Conservation (phyloP, 2,329 filamentous ascomycete genomes). For the Coccinonectria pachysandricola region DNA sequence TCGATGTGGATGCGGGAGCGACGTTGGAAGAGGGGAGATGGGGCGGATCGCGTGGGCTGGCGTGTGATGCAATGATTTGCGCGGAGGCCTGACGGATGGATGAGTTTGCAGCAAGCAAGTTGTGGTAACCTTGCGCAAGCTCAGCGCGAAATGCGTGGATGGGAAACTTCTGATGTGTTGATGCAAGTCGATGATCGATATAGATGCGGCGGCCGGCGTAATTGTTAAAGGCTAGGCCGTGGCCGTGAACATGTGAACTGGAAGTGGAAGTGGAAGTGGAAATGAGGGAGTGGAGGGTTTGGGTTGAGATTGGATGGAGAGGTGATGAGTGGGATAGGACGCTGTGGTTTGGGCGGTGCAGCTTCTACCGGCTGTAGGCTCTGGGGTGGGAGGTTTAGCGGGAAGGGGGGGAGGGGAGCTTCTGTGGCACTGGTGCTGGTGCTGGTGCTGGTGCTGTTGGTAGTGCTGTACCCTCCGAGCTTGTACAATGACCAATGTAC, state of each 20-base stretch:
- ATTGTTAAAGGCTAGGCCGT: conserved; percentile 11
- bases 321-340: conserved; percentile 6
- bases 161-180: too few species aligned
- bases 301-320: conserved; percentile 5
- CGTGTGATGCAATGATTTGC: conserved; percentile 24
- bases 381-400: too few species aligned
- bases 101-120: conserved; percentile 16
- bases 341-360: too few species aligned
- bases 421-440: too few species aligned
- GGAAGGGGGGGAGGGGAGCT: too few species aligned
- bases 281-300: conserved; percentile 16
- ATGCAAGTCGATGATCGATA: conserved; percentile 3
- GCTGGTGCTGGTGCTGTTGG: too few species aligned
- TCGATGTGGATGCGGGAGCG: conserved; percentile 11
- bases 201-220: conserved; percentile 5
- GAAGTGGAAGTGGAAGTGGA: conserved; percentile 16
- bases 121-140: conserved; percentile 10
- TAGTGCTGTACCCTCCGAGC: too few species aligned
- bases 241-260: conserved; percentile 10
- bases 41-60: conserved; percentile 20
- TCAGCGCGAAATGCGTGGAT: conserved; percentile 6
- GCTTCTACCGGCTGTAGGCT: too few species aligned
- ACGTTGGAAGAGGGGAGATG: conserved; percentile 15
- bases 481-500: too few species aligned
- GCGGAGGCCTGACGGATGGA: conserved; percentile 21